A percentile compares a stretch with the other conserved stretches of the same genome.
phyloP scores from a whole-genome alignment of 768 basidiomycete genomes.

The Lyophyllum shimeji region DNA sequence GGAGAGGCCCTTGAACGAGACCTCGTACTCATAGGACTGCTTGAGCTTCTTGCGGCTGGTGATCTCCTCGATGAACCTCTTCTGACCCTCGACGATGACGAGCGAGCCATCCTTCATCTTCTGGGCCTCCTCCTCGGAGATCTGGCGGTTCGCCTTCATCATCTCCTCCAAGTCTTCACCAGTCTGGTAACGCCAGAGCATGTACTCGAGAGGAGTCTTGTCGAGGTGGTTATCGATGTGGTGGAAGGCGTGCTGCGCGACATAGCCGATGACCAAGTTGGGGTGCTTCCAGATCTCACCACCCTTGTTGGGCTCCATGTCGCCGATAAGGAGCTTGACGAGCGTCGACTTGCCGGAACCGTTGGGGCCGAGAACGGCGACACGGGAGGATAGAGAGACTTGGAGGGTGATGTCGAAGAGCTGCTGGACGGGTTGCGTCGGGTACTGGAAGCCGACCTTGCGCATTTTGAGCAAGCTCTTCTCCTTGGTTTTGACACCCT shows the following conservation, averaged over 20 bases:
- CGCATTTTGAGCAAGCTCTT: constrained; percentile 97
- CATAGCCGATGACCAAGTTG: constrained; percentile 98
- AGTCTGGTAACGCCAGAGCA: constrained; percentile 99
- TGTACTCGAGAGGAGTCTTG: constrained; percentile 98
- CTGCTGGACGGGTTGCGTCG: constrained; percentile 81
- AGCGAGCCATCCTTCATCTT: constrained; percentile 97
- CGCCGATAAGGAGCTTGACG: constrained; percentile 95
- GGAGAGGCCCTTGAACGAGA: constrained; percentile 90
- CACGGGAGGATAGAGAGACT: constrained; percentile 97
- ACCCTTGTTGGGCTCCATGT: constrained; percentile 94
- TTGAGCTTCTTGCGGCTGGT: constrained; percentile 93
- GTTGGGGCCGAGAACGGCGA: constrained; percentile 97
- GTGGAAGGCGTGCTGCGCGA: constrained; percentile 99
- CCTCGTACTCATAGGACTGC: constrained; percentile 99
- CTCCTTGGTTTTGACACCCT: constrained; percentile 99
- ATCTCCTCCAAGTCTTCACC: constrained; percentile 98
- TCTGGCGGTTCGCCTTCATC: constrained; percentile 85
- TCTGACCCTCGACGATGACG: constrained; percentile 89
- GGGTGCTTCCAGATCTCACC: constrained; percentile 99
- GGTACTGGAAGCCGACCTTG: constrained; percentile 97
- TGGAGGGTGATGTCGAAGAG: constrained; percentile 94
- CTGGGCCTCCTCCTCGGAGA: constrained; percentile 82
- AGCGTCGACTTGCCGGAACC: constrained; percentile 98
- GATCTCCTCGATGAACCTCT: constrained; percentile 94
- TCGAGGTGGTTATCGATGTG: constrained; percentile 98